phyloP scores from a whole-genome alignment of 1,284 basidiomycete species.

The Mrakiaceae sp. region DNA sequence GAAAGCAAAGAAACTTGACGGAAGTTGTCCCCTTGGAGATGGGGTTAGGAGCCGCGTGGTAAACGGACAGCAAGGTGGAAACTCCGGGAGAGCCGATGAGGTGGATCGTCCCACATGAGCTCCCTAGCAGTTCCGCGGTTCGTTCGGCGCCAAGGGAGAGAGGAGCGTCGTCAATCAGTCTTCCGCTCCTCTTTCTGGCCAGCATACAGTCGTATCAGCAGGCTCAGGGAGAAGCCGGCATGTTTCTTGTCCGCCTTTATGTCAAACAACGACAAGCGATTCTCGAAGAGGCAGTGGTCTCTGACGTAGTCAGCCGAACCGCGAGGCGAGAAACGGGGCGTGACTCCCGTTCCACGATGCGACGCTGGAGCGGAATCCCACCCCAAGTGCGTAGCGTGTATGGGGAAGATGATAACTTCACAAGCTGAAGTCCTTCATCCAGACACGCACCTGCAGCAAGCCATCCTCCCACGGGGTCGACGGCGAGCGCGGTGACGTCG shows the following conservation, averaged over 20 bases:
- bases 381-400: not conserved
- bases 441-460: slow-evolving; percentile 50
- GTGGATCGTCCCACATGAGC: slow-evolving; percentile 30
- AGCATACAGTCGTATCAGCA: too few relatives aligned
- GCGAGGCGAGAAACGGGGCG: not conserved
- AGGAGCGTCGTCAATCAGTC: not conserved
- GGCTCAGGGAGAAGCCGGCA: too few relatives aligned
- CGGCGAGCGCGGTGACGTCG: slow-evolving; percentile 50
- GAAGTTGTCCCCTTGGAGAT: slow-evolving; percentile 19
- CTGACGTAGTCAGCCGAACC: not conserved
- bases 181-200: too few relatives aligned
- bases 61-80: slow-evolving; percentile 29
- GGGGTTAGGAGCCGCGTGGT: slow-evolving; percentile 18
- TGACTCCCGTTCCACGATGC: not conserved
- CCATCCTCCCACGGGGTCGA: slow-evolving; percentile 60
- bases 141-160: not conserved
- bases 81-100: slow-evolving; percentile 30
- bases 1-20: slow-evolving; percentile 34
- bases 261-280: not conserved
- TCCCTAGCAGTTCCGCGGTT: slow-evolving; percentile 15
- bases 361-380: not conserved
- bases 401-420: too few relatives aligned
- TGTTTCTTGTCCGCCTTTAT: not conserved
- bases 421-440: not conserved
- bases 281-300: slow-evolving; percentile 10